Base-by-base conservation (phyloP, 139 green algal genomes). In the Picochlorum sp. region DNA sequence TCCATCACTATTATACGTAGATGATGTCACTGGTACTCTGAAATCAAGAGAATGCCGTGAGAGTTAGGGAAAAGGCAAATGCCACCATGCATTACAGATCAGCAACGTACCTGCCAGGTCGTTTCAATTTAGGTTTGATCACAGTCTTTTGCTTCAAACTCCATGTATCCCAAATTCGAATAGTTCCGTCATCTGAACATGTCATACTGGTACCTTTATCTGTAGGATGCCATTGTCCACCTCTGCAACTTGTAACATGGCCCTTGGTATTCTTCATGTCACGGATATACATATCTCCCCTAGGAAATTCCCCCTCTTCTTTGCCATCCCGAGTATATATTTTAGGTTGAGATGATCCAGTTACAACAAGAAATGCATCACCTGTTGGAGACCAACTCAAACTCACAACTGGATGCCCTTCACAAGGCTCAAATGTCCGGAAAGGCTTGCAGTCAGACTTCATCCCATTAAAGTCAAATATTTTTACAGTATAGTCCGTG, bases 261-360 rank as follows among this genome's bases (percentile, higher is more conserved):
- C 90, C 90, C 61, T 95, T 95, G 33, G 91, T 98, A 73, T 98
- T 92, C 37, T 73, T 81, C 63, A 82, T 43, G 73, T 95, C 81
- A 10, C 86, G 68, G 44, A 98, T 93, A 82, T 98, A 98, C 89
- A 97, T 97, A 77, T 98, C 91, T 0, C 91, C 91, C 0, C 85
- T 67, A 4, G 84, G 29, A 44, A 83, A 86, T 73, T 94, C 80
- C 16, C 84, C 88, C 3, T 70, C 73, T 59, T 76, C 57, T 7
- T 65, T 63, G 16, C 91, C 88, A 51, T 98, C 87, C 0, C 91
- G 64, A 64, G 95, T 84, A 43, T 86, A 96, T 33, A 88, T 54
- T 59, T 81, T 82, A 47, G 82, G 65, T 61, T 80, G 75, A 3
- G 73, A 51, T 2, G 67, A 72, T 7, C 81, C 81, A 0, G 80